A percentile compares a stretch with the other conserved stretches of the same genome.
These are phyloP conservation scores for Ophiocordyceps unilateralis DNA, from an alignment of 2,329 filamentous ascomycete species.

Conservation along the genomic window DNA sequence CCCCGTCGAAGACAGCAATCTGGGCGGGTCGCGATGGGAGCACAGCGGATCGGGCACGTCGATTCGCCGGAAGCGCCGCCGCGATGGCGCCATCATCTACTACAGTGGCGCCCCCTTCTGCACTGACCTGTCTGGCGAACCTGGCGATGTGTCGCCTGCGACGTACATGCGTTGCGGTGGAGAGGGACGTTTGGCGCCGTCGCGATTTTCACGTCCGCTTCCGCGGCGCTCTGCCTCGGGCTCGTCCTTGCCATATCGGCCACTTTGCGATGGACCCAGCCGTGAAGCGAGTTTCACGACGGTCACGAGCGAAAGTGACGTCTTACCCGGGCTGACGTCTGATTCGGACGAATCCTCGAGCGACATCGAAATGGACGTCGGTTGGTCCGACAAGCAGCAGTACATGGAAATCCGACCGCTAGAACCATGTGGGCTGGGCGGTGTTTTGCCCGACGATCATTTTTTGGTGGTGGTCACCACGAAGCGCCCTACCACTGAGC, in stretches of 20 bases:
- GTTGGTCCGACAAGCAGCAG: conserved; percentile 27
- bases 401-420: conserved; percentile 21
- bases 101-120: conserved; percentile 68
- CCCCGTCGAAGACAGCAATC: conserved; percentile 28
- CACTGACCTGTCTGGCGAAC: conserved; percentile 60
- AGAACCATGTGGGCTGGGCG: conserved; percentile 41
- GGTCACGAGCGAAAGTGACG: conserved; percentile 11
- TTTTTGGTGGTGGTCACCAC: conserved; percentile 40
- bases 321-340: conserved; percentile 13
- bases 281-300: conserved; percentile 8
- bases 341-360: conserved; percentile 18
- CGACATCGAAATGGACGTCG: conserved; percentile 25
- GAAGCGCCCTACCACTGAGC: conserved; percentile 19
- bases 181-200: conserved; percentile 13
- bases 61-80: conserved; percentile 33
- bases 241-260: conserved; percentile 29
- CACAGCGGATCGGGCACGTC: conserved; percentile 29
- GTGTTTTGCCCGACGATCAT: conserved; percentile 45
- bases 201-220: conserved; percentile 8
- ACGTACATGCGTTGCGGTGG: conserved; percentile 31
- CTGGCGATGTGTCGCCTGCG: conserved; percentile 27
- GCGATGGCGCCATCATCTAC: conserved; percentile 66
- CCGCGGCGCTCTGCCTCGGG: conserved; percentile 30
- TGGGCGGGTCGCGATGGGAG: conserved; percentile 27
- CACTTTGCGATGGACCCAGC: conserved; percentile 24